phyloP scores from a whole-genome alignment of 192 early-diverging fungal genomes.

The Coemansia sp. region DNA sequence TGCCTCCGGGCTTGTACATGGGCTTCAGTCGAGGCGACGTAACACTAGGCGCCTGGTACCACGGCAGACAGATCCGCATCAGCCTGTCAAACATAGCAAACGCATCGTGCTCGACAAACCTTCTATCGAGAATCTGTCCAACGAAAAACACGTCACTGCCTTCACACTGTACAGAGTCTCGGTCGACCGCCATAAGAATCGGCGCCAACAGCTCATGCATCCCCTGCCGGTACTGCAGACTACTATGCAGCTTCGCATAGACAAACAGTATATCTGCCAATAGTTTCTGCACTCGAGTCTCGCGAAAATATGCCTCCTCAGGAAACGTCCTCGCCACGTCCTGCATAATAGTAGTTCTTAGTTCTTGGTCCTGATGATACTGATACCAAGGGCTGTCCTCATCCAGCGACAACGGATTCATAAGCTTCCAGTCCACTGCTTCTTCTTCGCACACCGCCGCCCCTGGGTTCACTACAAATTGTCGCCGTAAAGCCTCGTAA shows the following conservation, averaged over 20 bases:
- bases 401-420: constrained; percentile 87
- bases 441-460: not conserved
- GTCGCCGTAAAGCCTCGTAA: constrained; percentile 22
- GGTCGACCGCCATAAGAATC: constrained; percentile 74
- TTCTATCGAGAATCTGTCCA: constrained; percentile 56
- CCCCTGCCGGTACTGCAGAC: constrained; percentile 94
- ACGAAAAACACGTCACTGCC: constrained; percentile 41
- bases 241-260: constrained; percentile 86
- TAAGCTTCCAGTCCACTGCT: constrained; percentile 63
- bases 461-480: constrained; percentile 34
- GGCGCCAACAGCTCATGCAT: constrained; percentile 97
- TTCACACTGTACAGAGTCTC: constrained; percentile 60
- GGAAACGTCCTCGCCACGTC: constrained; percentile 96
- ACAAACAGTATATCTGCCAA: constrained; percentile 88
- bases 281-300: constrained; percentile 62
- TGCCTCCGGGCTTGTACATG: not conserved
- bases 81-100: constrained; percentile 80
- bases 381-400: constrained; percentile 94
- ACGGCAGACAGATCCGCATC: constrained; percentile 78
- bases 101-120: constrained; percentile 88
- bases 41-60: constrained; percentile 83
- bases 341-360: constrained; percentile 80
- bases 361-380: constrained; percentile 87
- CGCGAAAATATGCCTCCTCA: constrained; percentile 81
- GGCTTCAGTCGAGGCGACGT: constrained; percentile 13